Conservation (phyloP, 371 early-diverging fungal genomes). For the Mucor mucedo region DNA sequence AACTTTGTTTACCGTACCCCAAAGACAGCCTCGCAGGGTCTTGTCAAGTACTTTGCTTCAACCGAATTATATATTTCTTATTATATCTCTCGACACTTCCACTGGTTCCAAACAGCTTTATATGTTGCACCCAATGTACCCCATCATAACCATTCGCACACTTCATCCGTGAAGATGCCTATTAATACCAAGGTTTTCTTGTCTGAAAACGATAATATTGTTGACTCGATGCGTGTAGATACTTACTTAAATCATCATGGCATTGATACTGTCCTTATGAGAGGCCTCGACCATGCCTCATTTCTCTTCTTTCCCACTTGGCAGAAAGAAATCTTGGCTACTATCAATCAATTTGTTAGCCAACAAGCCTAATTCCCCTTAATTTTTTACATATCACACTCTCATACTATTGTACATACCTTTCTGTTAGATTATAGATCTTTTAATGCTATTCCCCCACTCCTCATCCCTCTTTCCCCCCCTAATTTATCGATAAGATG, state of each 20-base stretch:
- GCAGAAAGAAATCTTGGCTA: constrained; percentile 42
- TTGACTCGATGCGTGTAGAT: constrained; percentile 51
- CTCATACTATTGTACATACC: background rate
- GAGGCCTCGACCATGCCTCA: constrained; percentile 59
- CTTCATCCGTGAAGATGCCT: constrained; percentile 33
- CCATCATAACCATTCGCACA: constrained; percentile 18
- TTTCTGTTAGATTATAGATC: constrained; percentile 5
- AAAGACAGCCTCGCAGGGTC: constrained; percentile 61
- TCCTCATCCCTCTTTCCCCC: background rate
- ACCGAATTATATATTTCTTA: constrained; percentile 71
- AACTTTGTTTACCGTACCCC: constrained; percentile 76
- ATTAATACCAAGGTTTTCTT: constrained; percentile 45
- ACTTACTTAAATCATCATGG: constrained; percentile 53
- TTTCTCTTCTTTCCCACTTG: constrained; percentile 52
- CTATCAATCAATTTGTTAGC: constrained; percentile 26
- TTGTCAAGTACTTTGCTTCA: constrained; percentile 71
- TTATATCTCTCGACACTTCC: constrained; percentile 70
- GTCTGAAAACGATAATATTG: constrained; percentile 57
- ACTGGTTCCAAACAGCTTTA: constrained; percentile 66
- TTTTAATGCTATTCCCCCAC: background rate
- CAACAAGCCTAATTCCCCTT: constrained; percentile 13
- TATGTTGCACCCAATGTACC: constrained; percentile 40
- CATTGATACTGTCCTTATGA: constrained; percentile 52
- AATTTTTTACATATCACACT: background rate
- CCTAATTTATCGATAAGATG: background rate